Evolutionary conservation across 2,329 filamentous ascomycete species (phyloP).

Genomic region (Colletotrichum eleusines): DNA sequence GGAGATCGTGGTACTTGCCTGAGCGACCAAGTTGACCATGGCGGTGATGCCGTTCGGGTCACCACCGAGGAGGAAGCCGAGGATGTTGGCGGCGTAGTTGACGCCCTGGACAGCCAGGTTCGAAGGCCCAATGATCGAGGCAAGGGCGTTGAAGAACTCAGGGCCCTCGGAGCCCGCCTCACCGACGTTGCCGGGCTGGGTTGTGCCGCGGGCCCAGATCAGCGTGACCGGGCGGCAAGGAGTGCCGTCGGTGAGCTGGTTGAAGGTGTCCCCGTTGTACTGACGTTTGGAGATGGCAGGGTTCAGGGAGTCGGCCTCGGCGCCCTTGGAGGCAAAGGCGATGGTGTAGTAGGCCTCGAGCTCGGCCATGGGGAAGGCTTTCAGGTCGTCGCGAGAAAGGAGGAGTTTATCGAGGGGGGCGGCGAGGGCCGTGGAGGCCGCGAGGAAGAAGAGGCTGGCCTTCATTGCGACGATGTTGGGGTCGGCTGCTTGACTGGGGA

Average conservation of each 20-base stretch:
- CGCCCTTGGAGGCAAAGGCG: conserved; percentile 23
- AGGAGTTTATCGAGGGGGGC: conserved; percentile 30
- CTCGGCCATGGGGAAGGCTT: conserved; percentile 35
- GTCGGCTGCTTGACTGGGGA: conserved; percentile 19
- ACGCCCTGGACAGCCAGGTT: conserved; percentile 67
- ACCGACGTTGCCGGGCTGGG: conserved; percentile 65
- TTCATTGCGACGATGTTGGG: conserved; percentile 27
- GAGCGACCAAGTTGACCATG: conserved; percentile 50
- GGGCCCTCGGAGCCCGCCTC: conserved; percentile 57
- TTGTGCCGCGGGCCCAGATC: conserved; percentile 68
- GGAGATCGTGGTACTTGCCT: neutral
- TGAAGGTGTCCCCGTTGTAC: conserved; percentile 39
- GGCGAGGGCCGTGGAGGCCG: conserved; percentile 32
- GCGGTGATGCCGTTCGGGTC: conserved; percentile 56
- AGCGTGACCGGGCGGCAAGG: conserved; percentile 61
- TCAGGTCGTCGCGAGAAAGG: conserved; percentile 13
- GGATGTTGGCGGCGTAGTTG: conserved; percentile 60
- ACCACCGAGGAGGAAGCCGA: conserved; percentile 60
- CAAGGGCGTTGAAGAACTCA: conserved; percentile 61
- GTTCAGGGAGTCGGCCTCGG: neutral
- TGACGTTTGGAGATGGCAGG: conserved; percentile 32
- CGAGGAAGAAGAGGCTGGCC: conserved; percentile 37
- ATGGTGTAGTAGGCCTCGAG: conserved; percentile 40
- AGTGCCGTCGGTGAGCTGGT: conserved; percentile 43
- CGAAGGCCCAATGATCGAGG: conserved; percentile 53